Conservation (phyloP, 2,329 filamentous ascomycete genomes). For the Chaetomium strumarium region DNA sequence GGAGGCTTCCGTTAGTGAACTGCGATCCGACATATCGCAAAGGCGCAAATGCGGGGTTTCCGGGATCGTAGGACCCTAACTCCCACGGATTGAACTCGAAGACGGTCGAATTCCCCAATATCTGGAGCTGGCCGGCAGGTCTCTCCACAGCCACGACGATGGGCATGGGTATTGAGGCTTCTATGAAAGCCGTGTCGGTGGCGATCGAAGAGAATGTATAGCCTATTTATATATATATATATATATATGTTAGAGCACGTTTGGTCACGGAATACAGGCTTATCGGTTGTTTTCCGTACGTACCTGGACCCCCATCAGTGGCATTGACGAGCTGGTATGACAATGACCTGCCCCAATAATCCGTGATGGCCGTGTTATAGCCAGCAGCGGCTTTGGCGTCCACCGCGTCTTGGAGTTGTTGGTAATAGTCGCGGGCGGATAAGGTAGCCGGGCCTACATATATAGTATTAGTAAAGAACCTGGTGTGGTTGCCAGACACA, state of each 20-base stretch:
- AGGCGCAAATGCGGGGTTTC: slow-evolving; percentile 52
- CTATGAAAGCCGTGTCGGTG: slow-evolving; percentile 37
- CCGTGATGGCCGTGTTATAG: slow-evolving; percentile 67
- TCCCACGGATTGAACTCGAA: slow-evolving; percentile 63
- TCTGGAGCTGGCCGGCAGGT: slow-evolving; percentile 36
- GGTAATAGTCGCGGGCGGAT: slow-evolving; percentile 5
- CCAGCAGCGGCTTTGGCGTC: slow-evolving; percentile 54
- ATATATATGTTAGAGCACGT: background rate
- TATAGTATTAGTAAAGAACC: slow-evolving; percentile 38
- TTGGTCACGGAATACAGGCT: background rate
- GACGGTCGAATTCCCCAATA: slow-evolving; percentile 50
- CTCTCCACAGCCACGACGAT: slow-evolving; percentile 45
- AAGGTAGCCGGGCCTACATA: slow-evolving; percentile 4
- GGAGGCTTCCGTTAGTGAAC: slow-evolving; percentile 49
- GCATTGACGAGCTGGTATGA: slow-evolving; percentile 79
- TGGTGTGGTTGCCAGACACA: slow-evolving; percentile 51
- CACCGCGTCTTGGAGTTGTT: slow-evolving; percentile 40
- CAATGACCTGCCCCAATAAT: slow-evolving; percentile 81
- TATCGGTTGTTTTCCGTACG: background rate
- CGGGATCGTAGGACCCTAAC: slow-evolving; percentile 57
- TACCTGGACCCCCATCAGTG: slow-evolving; percentile 59
- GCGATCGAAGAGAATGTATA: slow-evolving; percentile 73
- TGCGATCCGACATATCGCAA: slow-evolving; percentile 54
- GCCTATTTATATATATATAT: too few species aligned
- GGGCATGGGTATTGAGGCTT: slow-evolving; percentile 41